A percentile compares a stretch with the other conserved stretches of the same genome.
phyloP scores from a whole-genome alignment of 176 grass and related monocot genomes.

The Guadua angustifolia region DNA sequence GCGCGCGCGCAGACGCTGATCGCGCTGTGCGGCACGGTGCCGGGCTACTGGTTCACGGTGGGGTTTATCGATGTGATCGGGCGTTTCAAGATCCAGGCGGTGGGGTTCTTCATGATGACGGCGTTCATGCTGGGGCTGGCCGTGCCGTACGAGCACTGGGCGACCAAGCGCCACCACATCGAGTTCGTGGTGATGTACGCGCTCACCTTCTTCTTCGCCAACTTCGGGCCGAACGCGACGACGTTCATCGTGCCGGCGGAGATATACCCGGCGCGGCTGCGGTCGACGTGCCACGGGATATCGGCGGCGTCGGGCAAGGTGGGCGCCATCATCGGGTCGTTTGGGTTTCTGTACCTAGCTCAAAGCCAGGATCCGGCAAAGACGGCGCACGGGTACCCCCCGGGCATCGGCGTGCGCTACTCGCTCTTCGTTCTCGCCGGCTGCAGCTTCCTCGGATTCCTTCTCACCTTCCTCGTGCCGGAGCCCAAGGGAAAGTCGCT shows the following conservation, averaged over 20 bases:
- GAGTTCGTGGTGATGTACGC: conserved; percentile 58
- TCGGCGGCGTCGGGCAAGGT: conserved; percentile 60
- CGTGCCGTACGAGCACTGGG: conserved; percentile 49
- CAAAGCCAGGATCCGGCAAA: conserved; percentile 38
- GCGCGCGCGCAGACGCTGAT: conserved; percentile 52
- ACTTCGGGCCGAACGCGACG: conserved; percentile 69
- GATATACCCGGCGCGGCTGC: conserved; percentile 61
- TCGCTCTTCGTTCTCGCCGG: conserved; percentile 52
- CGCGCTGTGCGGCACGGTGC: conserved; percentile 54
- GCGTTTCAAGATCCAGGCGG: conserved; percentile 48
- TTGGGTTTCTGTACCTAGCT: conserved; percentile 65
- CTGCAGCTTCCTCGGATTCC: conserved; percentile 39
- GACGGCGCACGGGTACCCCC: conserved; percentile 29
- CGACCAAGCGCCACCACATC: conserved; percentile 29
- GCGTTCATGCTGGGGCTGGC: conserved; percentile 45
- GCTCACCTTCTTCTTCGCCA: conserved; percentile 80
- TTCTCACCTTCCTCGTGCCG: conserved; percentile 54
- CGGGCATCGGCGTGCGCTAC: conserved; percentile 50
- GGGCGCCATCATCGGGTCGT: conserved; percentile 65
- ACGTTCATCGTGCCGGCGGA: conserved; percentile 75
- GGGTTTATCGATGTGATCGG: conserved; percentile 48
- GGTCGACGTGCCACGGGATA: conserved; percentile 65
- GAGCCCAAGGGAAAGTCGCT: conserved; percentile 60
- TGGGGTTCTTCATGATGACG: conserved; percentile 58
- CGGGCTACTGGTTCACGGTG: conserved; percentile 57